A percentile compares a stretch with the other conserved stretches of the same genome.
These are phyloP conservation scores for Pseudozyma hubeiensis DNA, from an alignment of 1,284 basidiomycete genomes.

Conservation along the genomic window DNA sequence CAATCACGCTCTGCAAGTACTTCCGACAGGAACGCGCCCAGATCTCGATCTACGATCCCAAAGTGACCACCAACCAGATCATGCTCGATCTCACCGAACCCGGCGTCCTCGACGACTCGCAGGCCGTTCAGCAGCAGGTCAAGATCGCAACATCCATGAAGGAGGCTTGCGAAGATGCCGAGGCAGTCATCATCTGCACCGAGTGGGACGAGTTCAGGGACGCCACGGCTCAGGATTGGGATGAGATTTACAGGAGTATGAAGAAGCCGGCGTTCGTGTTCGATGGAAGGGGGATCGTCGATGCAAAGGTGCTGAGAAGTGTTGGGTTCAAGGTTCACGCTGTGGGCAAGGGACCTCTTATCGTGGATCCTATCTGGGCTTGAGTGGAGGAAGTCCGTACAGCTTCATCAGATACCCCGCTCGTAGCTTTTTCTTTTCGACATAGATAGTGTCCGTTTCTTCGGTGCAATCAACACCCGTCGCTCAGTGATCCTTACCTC, in stretches of 20 bases:
- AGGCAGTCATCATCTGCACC: constrained; percentile 84
- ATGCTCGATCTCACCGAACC: constrained; percentile 73
- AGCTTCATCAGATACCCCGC: not conserved
- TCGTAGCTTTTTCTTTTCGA: not conserved
- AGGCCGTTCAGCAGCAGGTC: constrained; percentile 85
- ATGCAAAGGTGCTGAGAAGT: constrained; percentile 80
- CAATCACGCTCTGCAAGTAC: constrained; percentile 92
- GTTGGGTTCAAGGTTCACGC: constrained; percentile 89
- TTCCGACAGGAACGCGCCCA: constrained; percentile 90
- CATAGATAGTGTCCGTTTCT: not conserved
- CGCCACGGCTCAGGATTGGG: constrained; percentile 84
- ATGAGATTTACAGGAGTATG: constrained; percentile 84
- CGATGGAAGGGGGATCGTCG: constrained; percentile 87
- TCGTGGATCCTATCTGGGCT: constrained; percentile 65
- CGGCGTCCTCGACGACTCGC: constrained; percentile 72
- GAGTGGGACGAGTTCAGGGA: constrained; percentile 84
- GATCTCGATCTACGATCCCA: constrained; percentile 91
- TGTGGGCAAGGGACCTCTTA: constrained; percentile 68
- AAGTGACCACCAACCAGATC: constrained; percentile 74
- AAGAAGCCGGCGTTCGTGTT: constrained; percentile 84
- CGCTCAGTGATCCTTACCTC: not conserved
- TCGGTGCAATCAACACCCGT: not conserved
- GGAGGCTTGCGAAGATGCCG: constrained; percentile 87
- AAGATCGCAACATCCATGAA: constrained; percentile 80
- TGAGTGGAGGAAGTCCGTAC: constrained; percentile 1